A percentile compares a stretch with the other conserved stretches of the same genome.
These are phyloP conservation scores for Mucor piriformis DNA, from an alignment of 371 early-diverging fungal genomes.

Conservation along the genomic window DNA sequence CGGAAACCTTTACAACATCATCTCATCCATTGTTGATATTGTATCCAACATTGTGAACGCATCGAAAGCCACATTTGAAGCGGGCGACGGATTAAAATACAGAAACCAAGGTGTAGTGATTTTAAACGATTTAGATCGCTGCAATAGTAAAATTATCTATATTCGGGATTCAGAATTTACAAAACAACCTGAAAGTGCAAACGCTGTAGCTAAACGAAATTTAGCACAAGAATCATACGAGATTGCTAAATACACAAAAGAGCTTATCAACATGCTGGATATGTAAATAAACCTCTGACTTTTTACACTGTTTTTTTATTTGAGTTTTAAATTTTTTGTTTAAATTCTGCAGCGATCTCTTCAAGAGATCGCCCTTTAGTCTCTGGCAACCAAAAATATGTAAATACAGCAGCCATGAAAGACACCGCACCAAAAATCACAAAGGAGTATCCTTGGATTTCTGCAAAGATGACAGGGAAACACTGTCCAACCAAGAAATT, in stretches of 20 bases:
- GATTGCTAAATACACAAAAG: constrained; percentile 87
- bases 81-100: constrained; percentile 42
- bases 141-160: constrained; percentile 70
- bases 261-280: constrained; percentile 62
- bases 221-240: constrained; percentile 89
- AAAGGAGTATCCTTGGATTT: constrained; percentile 67
- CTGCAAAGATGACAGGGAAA: constrained; percentile 61
- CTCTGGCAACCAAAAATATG: constrained; percentile 69
- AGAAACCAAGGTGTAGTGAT: constrained; percentile 56
- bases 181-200: constrained; percentile 44
- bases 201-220: constrained; percentile 79
- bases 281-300: constrained; percentile 7
- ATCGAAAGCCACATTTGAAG: constrained; percentile 47
- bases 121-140: constrained; percentile 68
- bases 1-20: constrained; percentile 35
- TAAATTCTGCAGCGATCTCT: constrained; percentile 36
- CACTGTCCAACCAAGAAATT: constrained; percentile 54
- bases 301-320: too few species aligned
- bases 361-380: constrained; percentile 73
- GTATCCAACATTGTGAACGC: constrained; percentile 46
- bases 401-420: constrained; percentile 22
- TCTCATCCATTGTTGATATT: constrained; percentile 70
- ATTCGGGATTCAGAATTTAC: constrained; percentile 58
- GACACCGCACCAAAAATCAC: constrained; percentile 52
- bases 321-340: background rate